phyloP scores from a whole-genome alignment of 306 rosid species.

The Trifolium dubium region DNA sequence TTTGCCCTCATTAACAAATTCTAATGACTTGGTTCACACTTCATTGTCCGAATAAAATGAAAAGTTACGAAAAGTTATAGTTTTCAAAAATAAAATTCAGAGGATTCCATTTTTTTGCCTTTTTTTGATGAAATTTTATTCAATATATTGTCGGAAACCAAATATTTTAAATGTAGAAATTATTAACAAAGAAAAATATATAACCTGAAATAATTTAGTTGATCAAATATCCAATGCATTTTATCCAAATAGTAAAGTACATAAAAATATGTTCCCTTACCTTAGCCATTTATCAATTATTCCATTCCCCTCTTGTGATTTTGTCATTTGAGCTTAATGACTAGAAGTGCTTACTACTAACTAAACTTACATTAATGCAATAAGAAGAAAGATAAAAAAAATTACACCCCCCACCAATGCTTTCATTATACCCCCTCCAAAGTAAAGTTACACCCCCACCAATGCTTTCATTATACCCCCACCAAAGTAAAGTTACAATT shows the following conservation, averaged over 20 bases:
- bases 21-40: no score
- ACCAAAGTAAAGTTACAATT: slow-evolving; percentile 49
- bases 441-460: slow-evolving; percentile 58
- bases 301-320: slow-evolving; percentile 38
- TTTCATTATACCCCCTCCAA: slow-evolving; percentile 50
- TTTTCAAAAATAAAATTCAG: no score
- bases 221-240: not conserved
- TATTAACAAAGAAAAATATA: not conserved
- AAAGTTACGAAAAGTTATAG: no score
- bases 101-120: no score
- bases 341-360: slow-evolving; percentile 31
- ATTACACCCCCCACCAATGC: slow-evolving; percentile 61
- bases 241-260: not conserved
- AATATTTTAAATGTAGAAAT: not conserved
- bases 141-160: no score
- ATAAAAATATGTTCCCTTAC: not conserved
- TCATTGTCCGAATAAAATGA: no score
- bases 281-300: slow-evolving; percentile 39
- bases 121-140: no score
- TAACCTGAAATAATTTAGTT: not conserved
- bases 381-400: slow-evolving; percentile 18
- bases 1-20: no score
- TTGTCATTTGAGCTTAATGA: slow-evolving; percentile 49
- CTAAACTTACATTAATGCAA: slow-evolving; percentile 41
- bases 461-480: slow-evolving; percentile 51